These are phyloP conservation scores for Aspergillus versicolor DNA, from an alignment of 2,329 filamentous ascomycete species.

Conservation along the genomic window DNA sequence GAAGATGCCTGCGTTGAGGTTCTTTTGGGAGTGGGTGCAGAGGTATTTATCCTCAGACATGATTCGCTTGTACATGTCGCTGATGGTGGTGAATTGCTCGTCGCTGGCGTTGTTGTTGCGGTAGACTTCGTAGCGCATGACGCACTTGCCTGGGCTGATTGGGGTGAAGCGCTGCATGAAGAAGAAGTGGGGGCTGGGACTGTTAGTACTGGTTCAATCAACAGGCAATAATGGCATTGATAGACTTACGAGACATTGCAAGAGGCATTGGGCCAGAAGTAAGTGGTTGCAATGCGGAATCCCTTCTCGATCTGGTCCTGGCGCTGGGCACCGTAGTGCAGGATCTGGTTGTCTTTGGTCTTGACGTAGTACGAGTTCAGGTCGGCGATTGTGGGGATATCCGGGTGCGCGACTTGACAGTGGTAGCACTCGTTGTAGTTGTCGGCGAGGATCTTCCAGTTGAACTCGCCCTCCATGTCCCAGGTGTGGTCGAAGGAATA, in stretches of 20 bases:
- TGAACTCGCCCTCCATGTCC: conserved; percentile 58
- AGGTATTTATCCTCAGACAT: conserved; percentile 64
- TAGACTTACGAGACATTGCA: conserved; percentile 34
- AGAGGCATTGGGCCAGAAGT: conserved; percentile 36
- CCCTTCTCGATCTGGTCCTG: conserved; percentile 50
- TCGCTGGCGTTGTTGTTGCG: conserved; percentile 59
- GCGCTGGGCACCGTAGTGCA: conserved; percentile 47
- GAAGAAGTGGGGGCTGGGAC: conserved; percentile 54
- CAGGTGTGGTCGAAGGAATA: conserved; percentile 60
- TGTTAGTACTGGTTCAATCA: too few species aligned
- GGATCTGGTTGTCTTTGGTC: conserved; percentile 49
- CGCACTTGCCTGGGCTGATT: conserved; percentile 48
- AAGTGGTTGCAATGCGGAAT: conserved; percentile 38
- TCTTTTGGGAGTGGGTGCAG: conserved; percentile 58
- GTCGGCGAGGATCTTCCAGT: conserved; percentile 62
- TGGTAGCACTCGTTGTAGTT: conserved; percentile 58
- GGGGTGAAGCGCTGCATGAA: conserved; percentile 65
- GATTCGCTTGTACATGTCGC: conserved; percentile 61
- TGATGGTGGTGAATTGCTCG: conserved; percentile 58
- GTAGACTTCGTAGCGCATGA: conserved; percentile 64
- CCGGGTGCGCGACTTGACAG: conserved; percentile 22
- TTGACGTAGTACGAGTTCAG: conserved; percentile 55
- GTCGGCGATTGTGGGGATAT: conserved; percentile 47
- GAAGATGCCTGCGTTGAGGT: conserved; percentile 60
- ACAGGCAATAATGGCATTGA: not conserved